Base-by-base conservation (phyloP, 192 early-diverging fungal genomes). In the Backusella tarrabulga region DNA sequence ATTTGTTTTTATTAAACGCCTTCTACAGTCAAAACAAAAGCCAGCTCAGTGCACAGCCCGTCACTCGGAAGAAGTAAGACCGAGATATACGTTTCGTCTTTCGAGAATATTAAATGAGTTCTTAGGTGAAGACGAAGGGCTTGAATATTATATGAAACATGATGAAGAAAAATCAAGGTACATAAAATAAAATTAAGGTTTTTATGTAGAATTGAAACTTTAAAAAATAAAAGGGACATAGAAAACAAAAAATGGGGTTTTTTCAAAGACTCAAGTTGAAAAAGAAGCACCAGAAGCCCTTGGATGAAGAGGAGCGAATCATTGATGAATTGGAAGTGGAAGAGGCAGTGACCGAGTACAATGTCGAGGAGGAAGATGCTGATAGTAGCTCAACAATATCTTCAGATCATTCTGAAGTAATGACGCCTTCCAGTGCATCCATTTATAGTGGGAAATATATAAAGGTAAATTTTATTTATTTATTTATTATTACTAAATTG, bases 221-320 rank as follows among this genome's bases (percentile, higher is more conserved):
- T 70, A 50, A 50, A 50, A 50, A 50, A 50, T 50, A 50, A 50
- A 50, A 50, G 46, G 46, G n/a, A 6, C 21, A 69, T 40, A 70
- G 68, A 70, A 70, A 70, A 21, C 68, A 70, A 70, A 70, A 70
- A 23, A 23, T 41, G 34, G 21, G 35, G n/a, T 70, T 70, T 70
- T 70, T 70, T 41, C 35, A 70, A 38, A 17, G 68, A 70, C n/a
- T 70, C 5, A 36, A 36, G 12, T 70, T 70, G 35, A 70, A 70
- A 70, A 70, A 70, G 68, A 70, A 70, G 5, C 34, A 35, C 41
- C 68, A 70, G 23, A 35, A 35, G 34, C 19, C 14, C 3, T 21
- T 70, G 5, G 34, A 40, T 23, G 68, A 70, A 26, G 68, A 70
- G 23, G 35, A 70, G 36, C 36, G 35, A 3, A 40, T 35, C 21